Conservation (phyloP, 495 filamentous ascomycete species). For the Xylaria flabelliformis region DNA sequence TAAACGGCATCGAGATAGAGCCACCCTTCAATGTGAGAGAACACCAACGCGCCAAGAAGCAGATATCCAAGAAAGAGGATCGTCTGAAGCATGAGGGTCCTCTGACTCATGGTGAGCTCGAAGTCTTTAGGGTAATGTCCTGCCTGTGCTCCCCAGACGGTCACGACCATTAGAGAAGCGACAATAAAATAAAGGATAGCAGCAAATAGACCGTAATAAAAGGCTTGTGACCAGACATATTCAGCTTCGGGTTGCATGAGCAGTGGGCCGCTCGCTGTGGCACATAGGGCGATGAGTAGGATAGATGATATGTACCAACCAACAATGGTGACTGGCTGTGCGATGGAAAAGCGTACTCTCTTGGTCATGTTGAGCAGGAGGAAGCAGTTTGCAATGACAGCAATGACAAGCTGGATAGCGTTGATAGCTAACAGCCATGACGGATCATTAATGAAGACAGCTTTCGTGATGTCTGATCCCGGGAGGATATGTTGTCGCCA, state of each 20-base stretch:
- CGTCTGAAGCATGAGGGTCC: conserved; percentile 88
- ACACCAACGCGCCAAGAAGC: conserved; percentile 74
- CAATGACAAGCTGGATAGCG: conserved; percentile 71
- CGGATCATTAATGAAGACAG: conserved; percentile 67
- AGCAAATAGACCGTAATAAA: conserved; percentile 81
- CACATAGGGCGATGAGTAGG: conserved; percentile 64
- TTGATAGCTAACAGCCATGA: conserved; percentile 77
- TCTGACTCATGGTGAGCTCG: conserved; percentile 72
- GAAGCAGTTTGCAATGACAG: conserved; percentile 72
- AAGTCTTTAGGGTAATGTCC: conserved; percentile 74
- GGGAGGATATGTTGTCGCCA: conserved; percentile 73
- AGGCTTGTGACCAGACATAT: conserved; percentile 72
- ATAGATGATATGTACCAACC: conserved; percentile 72
- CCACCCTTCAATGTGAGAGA: conserved; percentile 77
- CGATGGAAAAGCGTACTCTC: conserved; percentile 77
- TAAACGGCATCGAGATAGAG: conserved; percentile 79
- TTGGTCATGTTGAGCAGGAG: conserved; percentile 86
- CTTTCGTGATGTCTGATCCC: conserved; percentile 54
- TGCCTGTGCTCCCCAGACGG: conserved; percentile 66
- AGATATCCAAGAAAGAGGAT: conserved; percentile 80
- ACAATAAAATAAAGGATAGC: conserved; percentile 79
- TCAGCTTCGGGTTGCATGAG: conserved; percentile 54
- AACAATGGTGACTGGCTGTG: conserved; percentile 69
- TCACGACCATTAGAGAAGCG: conserved; percentile 71
- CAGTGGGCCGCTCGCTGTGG: conserved; percentile 60